Evolutionary conservation across 1,284 basidiomycete genomes (phyloP).

Genomic region (Ganoderma resinaceum): DNA sequence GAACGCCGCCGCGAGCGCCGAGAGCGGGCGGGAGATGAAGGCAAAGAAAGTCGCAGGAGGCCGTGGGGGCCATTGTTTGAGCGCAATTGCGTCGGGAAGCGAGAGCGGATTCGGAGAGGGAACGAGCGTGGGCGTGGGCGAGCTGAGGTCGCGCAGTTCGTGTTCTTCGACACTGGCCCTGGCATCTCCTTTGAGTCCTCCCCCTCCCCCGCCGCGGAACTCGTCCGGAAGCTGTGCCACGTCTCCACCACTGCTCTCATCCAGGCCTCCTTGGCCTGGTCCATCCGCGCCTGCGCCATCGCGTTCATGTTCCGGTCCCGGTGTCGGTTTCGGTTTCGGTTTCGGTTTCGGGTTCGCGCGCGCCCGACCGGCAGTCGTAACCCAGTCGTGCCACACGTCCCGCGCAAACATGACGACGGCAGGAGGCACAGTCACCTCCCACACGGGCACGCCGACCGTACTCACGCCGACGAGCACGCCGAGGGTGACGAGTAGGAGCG

Average conservation of each 20-base stretch:
- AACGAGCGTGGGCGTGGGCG: constrained; percentile 4
- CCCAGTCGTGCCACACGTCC: constrained; percentile 44
- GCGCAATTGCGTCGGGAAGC: constrained; percentile 4
- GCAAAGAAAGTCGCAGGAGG: not conserved
- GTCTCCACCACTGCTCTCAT: not conserved
- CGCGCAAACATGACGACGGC: constrained; percentile 56
- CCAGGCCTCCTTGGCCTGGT: too few relatives aligned
- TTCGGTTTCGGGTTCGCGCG: not conserved
- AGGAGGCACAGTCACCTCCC: constrained; percentile 90
- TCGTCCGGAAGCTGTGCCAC: not conserved
- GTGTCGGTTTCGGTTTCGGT: not conserved
- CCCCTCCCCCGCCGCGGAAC: not conserved
- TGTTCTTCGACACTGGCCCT: not conserved
- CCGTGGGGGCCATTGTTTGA: not conserved
- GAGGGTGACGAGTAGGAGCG: constrained; percentile 57
- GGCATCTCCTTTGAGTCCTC: not conserved
- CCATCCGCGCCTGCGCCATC: not conserved
- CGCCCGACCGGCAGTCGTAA: constrained; percentile 1
- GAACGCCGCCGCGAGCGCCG: constrained; percentile 50
- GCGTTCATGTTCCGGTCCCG: not conserved
- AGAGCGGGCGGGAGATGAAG: not conserved
- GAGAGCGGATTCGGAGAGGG: not conserved
- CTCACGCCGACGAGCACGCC: constrained; percentile 62
- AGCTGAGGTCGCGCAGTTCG: constrained; percentile 22
- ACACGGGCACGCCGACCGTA: constrained; percentile 59